A percentile compares a stretch with the other conserved stretches of the same genome.
phyloP scores from a whole-genome alignment of 176 grass and related monocot genomes.

The Ampelocalamus luodianensis region DNA sequence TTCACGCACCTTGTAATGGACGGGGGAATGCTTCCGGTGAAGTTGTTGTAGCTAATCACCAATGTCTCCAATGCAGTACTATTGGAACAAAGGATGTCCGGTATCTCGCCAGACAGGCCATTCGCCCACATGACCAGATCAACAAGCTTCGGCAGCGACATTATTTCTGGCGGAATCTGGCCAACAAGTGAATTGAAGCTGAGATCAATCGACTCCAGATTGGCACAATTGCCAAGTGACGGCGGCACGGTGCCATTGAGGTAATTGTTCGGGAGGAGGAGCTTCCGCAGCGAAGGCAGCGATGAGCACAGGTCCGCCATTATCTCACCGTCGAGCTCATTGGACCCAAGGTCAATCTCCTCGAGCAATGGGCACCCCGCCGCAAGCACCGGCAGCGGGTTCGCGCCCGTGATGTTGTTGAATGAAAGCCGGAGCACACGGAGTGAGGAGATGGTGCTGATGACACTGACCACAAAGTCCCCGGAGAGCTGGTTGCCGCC shows the following conservation, averaged over 20 bases:
- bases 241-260: constrained; percentile 61
- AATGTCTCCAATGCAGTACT: constrained; percentile 62
- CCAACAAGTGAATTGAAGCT: constrained; percentile 86
- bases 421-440: constrained; percentile 65
- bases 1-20: constrained; percentile 70
- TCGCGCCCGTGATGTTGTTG: constrained; percentile 78
- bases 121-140: constrained; percentile 95
- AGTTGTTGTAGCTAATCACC: constrained; percentile 87
- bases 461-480: constrained; percentile 57
- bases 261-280: constrained; percentile 80
- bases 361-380: constrained; percentile 62
- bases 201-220: constrained; percentile 79
- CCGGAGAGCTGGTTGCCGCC: constrained; percentile 80
- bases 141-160: constrained; percentile 61
- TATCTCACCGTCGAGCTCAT: constrained; percentile 64
- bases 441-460: constrained; percentile 73
- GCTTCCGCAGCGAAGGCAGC: constrained; percentile 53
- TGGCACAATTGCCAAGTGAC: constrained; percentile 65
- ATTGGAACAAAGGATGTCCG: constrained; percentile 67
- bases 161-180: constrained; percentile 53
- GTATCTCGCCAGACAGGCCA: constrained; percentile 72
- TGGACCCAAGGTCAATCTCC: constrained; percentile 79
- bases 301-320: constrained; percentile 61
- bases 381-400: constrained; percentile 58
- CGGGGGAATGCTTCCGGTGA: constrained; percentile 62